Evolutionary conservation across 768 basidiomycete genomes (phyloP).

Genomic region (Panellus pusillus): DNA sequence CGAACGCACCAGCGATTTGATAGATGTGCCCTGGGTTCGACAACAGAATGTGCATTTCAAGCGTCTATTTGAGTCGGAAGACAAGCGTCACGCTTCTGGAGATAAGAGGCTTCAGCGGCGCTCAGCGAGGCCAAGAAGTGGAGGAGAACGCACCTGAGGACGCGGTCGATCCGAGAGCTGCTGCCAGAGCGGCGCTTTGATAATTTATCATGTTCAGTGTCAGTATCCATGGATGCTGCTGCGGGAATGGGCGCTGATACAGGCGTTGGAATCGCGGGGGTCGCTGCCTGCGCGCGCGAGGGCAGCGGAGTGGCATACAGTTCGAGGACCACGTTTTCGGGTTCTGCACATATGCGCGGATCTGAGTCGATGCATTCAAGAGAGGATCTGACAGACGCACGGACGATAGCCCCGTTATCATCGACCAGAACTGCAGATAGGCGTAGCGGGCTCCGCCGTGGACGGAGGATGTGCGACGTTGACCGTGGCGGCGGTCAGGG

Average conservation of each 20-base stretch:
- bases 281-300: background rate
- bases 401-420: conserved; percentile 2
- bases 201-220: background rate
- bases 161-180: conserved; percentile 8
- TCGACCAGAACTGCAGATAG: background rate
- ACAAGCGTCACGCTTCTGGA: no score
- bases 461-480: background rate
- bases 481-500: background rate
- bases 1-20: no score
- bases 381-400: conserved; percentile 1
- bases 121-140: no score
- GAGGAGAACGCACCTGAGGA: conserved; percentile 10
- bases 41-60: no score
- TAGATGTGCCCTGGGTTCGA: no score
- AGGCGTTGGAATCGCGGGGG: background rate
- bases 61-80: no score
- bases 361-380: background rate
- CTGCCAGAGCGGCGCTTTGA: background rate
- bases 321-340: conserved; percentile 5
- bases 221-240: background rate
- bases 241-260: background rate
- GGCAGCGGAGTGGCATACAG: background rate
- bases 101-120: no score
- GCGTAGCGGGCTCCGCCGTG: conserved; percentile 11
- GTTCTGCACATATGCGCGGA: background rate